Base-by-base conservation (phyloP, 345 rosid genomes). In the Heritiera littoralis region DNA sequence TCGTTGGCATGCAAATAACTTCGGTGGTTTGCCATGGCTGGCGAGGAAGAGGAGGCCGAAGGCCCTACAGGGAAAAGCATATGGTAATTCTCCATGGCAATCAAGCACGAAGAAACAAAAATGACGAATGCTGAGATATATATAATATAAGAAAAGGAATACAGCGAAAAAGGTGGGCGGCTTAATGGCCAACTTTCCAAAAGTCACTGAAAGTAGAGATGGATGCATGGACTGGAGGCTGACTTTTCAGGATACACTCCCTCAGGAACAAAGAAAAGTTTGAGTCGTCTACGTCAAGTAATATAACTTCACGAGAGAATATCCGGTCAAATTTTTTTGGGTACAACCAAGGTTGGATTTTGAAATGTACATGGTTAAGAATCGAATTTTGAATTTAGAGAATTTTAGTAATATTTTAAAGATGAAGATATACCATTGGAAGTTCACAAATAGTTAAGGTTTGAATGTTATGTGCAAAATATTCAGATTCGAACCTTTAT, bases 151-250 rank as follows among this genome's bases (percentile, higher is more conserved):
- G 61, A 54, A 52, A 51, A 46, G 6, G 3, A 5, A 0, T 1
- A 15, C 3, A 38, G 7, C 28, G 40, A 5, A 52, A 82, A 76
- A 35, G 77, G 75, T 80, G 69, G 90, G 83, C 86, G 80, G 87
- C 86, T 32, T 14, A 76, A 56, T 76, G 80, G 84, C 41, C 81
- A 64, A 66, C 77, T 73, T 60, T 74, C 56, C 3, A 35, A 46
- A 32, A 23, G 78, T 74, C 78, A 76, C 66, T 61, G 28, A 63
- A 38, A 49, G 48, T 80, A 58, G 79, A 49, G 48, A n/a, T 58
- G 0, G 30, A 43, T 54, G 48, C 76, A 72, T 72, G 76, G 56
- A 69, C 74, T 6, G 73, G 61, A 17, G 75, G 75, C 75, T 72
- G 17, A 32, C 9, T 35, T 23, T 51, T 72, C 75, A 52, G 75